Base-by-base conservation (phyloP, 345 rosid genomes). In the Citrus inodora region DNA sequence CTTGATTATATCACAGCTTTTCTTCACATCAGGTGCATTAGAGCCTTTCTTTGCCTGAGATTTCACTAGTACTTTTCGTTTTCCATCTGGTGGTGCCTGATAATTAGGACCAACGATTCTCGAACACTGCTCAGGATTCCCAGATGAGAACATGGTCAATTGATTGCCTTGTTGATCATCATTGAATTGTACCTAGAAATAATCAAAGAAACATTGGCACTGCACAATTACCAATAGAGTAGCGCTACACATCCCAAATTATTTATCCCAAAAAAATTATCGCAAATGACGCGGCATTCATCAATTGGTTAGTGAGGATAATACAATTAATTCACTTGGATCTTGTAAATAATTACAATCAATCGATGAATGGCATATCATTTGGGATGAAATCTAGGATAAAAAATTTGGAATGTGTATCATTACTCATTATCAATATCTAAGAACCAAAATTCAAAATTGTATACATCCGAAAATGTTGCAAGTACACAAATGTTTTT, bases 31-130 rank as follows among this genome's bases (percentile, higher is more conserved):
- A 35, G 48, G 51, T 35, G 9, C 53, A 40, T 75, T 65, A 53
- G 42, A 59, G 53, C 63, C 68, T 58, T 61, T 74, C 70, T 67
- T 71, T 33, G 64, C 1, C 28, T 59, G 67, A 60, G 68, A 75
- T 66, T 78, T 76, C 14, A 22, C 35, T 5, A 42, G 48, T 65
- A 48, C 83, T 75, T 60, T 72, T 32, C 16, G 71, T 75, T 74
- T 80, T 67, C 77, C 24, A 51, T 51, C 27, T 13, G 74, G 53
- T 10, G 60, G 46, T 33, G 32, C 76, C 71, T 81, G 70, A 67
- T 38, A 32, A 79, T 56, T 74, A 53, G 75, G 76, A 71, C 65
- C 40, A 46, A 35, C 79, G 65, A 70, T 70, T 53, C 68, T 76
- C 60, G 46, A 6, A 70, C 82, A 59, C 35, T 27, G 69, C 51